Evolutionary conservation across 148 eudicot genomes (phyloP), one percentile per base, ranked within the genome.

Genomic region (Polygonum maritimum): DNA sequence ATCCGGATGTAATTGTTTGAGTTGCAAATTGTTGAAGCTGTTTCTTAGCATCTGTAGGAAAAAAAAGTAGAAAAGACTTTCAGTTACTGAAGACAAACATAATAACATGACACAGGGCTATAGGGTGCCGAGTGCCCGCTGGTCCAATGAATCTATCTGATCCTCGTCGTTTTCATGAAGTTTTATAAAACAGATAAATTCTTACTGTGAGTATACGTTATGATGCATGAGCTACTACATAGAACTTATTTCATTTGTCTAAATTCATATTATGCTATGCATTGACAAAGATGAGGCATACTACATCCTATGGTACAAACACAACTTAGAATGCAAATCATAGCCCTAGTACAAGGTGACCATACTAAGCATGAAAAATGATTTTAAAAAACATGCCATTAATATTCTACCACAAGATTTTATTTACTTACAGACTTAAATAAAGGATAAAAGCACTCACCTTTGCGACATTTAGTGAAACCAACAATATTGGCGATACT

Each of bases 391-490:
- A 33, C 6, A 13, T 36, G 45, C 21, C 45, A 15, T 5, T 31
- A 36, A 31, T 14, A 14, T 36, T 2, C 71, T 16, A 2, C 71
- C 71, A 35, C 44, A 35, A 15, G 3, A 35, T 67, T 26, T 67
- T 3, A 36, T 38, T 67, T 35, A 11, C 15, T 19, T 16, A 67
- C 10, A 5, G 22, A 67, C 18, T 4, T 57, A 22, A 21, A 1
- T 26, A 21, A 57, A 36, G 41, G 16, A 67, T 65, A 36, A 10
- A 12, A 21, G 45, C 15, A 14, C 83, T 63, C 65, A 92, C 98
- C 98, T 92, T 95, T 95, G 74, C 91, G 93, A 82, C 98, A 95
- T 83, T 86, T 92, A 52, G 98, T 95, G 72, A 95, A 95, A 77
- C 98, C 98, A 78, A 95, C 81, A 73, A 95, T 90, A 79, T 95